Percentiles rank a stretch among this genome's conserved stretches.
Conservation (phyloP, 2,329 filamentous ascomycete genomes). For the Lasiodiplodia theobromae region DNA sequence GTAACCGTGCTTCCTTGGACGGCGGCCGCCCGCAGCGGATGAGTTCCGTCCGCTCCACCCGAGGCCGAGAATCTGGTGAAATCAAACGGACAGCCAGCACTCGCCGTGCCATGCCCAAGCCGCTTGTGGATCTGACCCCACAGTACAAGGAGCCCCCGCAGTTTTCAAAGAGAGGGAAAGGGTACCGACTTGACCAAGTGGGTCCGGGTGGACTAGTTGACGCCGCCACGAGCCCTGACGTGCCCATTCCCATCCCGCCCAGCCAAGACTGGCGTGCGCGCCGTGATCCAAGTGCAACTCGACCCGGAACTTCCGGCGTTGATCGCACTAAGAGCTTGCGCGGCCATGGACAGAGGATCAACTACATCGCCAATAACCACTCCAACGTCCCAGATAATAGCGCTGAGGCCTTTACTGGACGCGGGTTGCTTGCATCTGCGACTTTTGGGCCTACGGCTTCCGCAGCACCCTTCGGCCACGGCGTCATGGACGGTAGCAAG, state of each 20-base stretch:
- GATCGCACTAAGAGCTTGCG: slow-evolving; percentile 40
- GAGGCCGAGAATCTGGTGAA: slow-evolving; percentile 32
- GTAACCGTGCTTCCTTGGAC: slow-evolving; percentile 39
- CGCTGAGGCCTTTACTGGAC: slow-evolving; percentile 53
- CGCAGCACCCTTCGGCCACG: slow-evolving; percentile 47
- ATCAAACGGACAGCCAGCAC: slow-evolving; percentile 55
- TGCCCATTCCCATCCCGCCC: slow-evolving; percentile 50
- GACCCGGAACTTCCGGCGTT: slow-evolving; percentile 42
- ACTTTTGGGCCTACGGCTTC: slow-evolving; percentile 47
- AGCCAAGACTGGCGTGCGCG: slow-evolving; percentile 54
- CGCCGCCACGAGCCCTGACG: slow-evolving; percentile 53
- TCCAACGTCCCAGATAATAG: slow-evolving; percentile 39
- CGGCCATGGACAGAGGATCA: slow-evolving; percentile 45
- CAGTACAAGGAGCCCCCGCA: slow-evolving; percentile 70
- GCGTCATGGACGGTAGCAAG: slow-evolving; percentile 54
- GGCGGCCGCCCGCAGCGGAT: slow-evolving; percentile 39
- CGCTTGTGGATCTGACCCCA: slow-evolving; percentile 73
- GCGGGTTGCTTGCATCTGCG: slow-evolving; percentile 51
- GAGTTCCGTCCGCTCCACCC: slow-evolving; percentile 42
- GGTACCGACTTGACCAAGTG: slow-evolving; percentile 48
- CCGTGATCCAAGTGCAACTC: slow-evolving; percentile 40
- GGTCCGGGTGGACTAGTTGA: slow-evolving; percentile 53
- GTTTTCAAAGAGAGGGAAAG: slow-evolving; percentile 61
- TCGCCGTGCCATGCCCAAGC: slow-evolving; percentile 56
- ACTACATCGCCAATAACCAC: slow-evolving; percentile 33